Conservation (phyloP, 2,329 filamentous ascomycete genomes). For the Corinectria fuckeliana region DNA sequence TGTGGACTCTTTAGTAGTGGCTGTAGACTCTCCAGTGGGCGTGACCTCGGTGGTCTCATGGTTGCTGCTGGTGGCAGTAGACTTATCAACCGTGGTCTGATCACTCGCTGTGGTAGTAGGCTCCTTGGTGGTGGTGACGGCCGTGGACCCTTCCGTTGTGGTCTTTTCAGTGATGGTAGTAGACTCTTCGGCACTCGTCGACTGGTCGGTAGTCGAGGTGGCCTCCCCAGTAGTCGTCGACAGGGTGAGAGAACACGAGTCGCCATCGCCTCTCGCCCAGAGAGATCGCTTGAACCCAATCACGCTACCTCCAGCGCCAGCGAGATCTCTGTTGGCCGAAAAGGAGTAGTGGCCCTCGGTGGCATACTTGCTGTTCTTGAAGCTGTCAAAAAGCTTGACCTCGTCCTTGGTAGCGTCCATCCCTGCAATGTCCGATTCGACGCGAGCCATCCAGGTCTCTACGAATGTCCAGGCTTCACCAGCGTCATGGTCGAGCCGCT, state of each 20-base stretch:
- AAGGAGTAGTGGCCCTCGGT: not conserved
- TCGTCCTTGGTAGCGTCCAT: not conserved
- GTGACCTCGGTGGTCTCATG: not conserved
- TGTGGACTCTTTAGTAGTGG: not conserved
- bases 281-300: constrained; percentile 2
- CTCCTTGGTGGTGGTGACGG: not conserved
- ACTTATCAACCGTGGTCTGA: no score
- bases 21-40: not conserved
- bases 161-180: not conserved
- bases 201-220: not conserved
- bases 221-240: not conserved
- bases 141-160: not conserved
- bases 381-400: not conserved
- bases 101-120: no score
- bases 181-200: not conserved
- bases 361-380: not conserved
- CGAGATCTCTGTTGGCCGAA: constrained; percentile 5
- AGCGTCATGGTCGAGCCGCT: not conserved
- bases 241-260: constrained; percentile 2
- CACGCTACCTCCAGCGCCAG: not conserved
- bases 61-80: no score
- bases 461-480: constrained; percentile 11
- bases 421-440: not conserved
- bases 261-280: not conserved
- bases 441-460: not conserved